Evolutionary conservation across 371 early-diverging fungal species (phyloP).

Genomic region (Syncephalastrum contaminatum): DNA sequence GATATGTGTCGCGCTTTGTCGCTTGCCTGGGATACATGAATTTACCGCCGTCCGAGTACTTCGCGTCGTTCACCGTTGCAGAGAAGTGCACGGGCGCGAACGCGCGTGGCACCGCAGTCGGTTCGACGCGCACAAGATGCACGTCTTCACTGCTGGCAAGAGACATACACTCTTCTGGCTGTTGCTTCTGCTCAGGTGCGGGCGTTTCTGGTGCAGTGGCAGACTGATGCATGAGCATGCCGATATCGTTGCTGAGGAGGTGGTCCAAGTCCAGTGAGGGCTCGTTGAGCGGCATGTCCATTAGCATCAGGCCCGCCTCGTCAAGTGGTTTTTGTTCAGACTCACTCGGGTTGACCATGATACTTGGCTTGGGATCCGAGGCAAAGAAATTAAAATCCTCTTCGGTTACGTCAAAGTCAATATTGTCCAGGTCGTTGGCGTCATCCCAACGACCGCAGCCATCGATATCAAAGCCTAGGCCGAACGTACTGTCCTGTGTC

Average conservation of each 20-base stretch:
- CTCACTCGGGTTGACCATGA: not conserved
- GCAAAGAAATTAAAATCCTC: conserved; percentile 51
- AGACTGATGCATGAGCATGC: not conserved
- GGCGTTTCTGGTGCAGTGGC: not conserved
- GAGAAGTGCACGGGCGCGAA: conserved; percentile 46
- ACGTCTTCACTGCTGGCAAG: no score
- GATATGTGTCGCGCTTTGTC: conserved; percentile 24
- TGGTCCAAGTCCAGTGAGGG: conserved; percentile 1
- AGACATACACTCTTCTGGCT: not conserved
- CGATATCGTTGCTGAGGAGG: conserved; percentile 2
- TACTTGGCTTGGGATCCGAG: conserved; percentile 4
- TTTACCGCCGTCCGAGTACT: conserved; percentile 48
- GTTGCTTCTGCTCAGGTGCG: not conserved
- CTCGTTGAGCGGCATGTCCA: not conserved
- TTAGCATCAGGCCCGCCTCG: conserved; percentile 1
- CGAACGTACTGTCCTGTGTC: conserved; percentile 7
- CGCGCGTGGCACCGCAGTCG: conserved; percentile 31
- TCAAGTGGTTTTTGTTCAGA: not conserved
- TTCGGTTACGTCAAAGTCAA: conserved; percentile 48
- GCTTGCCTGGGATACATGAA: conserved; percentile 27
- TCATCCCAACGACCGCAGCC: conserved; percentile 32
- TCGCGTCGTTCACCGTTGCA: conserved; percentile 40
- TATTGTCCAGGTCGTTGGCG: conserved; percentile 38
- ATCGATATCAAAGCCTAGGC: conserved; percentile 11
- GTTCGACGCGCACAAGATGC: conserved; percentile 1